Percentiles rank a stretch among this genome's conserved stretches.
phyloP scores from a whole-genome alignment of 2,329 filamentous ascomycete genomes.

The Calonectria naviculata region DNA sequence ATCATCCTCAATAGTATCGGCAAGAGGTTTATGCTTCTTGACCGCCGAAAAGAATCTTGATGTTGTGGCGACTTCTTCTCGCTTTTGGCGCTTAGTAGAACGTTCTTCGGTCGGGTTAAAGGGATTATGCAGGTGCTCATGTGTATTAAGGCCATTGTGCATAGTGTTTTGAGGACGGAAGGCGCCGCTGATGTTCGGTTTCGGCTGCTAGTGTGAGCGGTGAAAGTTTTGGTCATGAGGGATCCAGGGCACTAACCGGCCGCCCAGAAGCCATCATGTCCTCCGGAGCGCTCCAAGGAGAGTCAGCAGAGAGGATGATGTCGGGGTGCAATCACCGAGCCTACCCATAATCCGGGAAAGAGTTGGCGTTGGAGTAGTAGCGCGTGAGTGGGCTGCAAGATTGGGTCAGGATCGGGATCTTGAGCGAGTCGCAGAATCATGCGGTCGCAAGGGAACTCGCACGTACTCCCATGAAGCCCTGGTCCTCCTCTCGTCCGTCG shows the following conservation, averaged over 20 bases:
- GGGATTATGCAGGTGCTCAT: not conserved
- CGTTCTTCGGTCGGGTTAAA: constrained; percentile 16
- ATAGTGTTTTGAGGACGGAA: constrained; percentile 31
- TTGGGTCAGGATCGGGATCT: constrained; percentile 23
- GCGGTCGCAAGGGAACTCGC: constrained; percentile 19
- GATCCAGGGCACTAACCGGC: constrained; percentile 34
- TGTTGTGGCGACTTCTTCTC: not conserved
- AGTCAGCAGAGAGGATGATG: constrained; percentile 33
- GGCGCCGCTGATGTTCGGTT: constrained; percentile 29
- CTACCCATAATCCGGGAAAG: constrained; percentile 57
- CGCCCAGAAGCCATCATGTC: constrained; percentile 33
- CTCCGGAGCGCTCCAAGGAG: constrained; percentile 36
- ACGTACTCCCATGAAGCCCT: constrained; percentile 46
- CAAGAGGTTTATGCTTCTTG: not conserved
- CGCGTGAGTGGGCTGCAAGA: constrained; percentile 44
- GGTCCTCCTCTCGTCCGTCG: constrained; percentile 35
- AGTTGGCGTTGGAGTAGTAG: constrained; percentile 50
- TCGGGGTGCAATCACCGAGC: constrained; percentile 21
- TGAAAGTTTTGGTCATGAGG: not conserved
- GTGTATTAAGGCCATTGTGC: not conserved
- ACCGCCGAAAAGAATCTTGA: constrained; percentile 15
- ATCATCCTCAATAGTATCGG: constrained; percentile 26
- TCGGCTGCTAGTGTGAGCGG: constrained; percentile 34
- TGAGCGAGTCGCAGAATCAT: constrained; percentile 7
- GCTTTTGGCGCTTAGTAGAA: constrained; percentile 38